Base-by-base conservation (phyloP, 768 basidiomycete genomes). In the Pilatotrama ljubarskyi region DNA sequence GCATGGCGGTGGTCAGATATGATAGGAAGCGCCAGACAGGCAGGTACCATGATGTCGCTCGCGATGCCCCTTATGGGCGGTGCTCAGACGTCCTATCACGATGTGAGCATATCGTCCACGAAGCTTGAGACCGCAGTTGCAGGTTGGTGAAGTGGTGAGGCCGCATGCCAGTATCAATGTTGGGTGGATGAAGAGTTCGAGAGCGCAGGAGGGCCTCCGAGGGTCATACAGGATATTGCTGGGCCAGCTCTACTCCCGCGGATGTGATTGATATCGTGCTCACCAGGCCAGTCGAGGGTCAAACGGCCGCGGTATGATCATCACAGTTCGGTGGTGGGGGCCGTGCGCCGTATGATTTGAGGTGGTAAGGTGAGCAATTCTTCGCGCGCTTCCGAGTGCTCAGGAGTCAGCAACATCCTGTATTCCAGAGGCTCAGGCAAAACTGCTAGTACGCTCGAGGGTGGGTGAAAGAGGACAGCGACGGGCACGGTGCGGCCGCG, bases 11-110 rank as follows among this genome's bases (percentile, higher is more conserved):
- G 29, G 5, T 10, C 10, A 32, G 29, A 32, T 5, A 32, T 32
- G 5, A 32, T 32, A n/a, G n/a, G 29, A 32, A 32, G 29, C 29
- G 29, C 26, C 41, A 18, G 35, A 37, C 36, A 26, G 22, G 25
- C 29, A 2, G 26, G 26, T 37, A 14, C 14, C 25, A 17, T 6
- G 36, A 25, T 14, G 37, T 38, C 25, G 17, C 41, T 37, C 46
- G 29, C 5, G 53, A 55, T 55, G 35, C 53, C 53, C 43, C 53
- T 55, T 40, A 25, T 8, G 36, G 43, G 53, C 53, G 35, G 43
- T 55, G 43, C 15, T 17, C 14, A 37, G 29, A 36, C 46, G 43
- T 10, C 3, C 13, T 18, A 55, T 55, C 43, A 36, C 29, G 52
- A 35, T 36, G 52, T 25, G 5, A 11, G 5, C 44, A 14, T 18